Evolutionary conservation across 2,329 filamentous ascomycete species (phyloP).

Genomic region (Calonectria leucothoes): DNA sequence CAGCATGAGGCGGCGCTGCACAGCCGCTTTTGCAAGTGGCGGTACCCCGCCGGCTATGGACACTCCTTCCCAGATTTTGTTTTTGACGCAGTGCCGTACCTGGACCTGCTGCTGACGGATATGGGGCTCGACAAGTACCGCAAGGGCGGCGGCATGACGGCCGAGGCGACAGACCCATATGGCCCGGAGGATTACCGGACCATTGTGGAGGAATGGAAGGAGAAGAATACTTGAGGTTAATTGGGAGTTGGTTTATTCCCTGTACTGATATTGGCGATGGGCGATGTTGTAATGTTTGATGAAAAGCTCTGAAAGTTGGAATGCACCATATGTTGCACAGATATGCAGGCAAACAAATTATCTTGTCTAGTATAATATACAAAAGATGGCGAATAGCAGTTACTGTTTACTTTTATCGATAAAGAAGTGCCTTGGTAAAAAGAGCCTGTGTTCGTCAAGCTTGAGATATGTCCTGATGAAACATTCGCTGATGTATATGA

Average conservation of each 20-base stretch:
- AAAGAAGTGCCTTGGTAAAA: not conserved
- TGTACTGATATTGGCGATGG: not conserved
- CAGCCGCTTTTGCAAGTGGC: conserved; percentile 76
- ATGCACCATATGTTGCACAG: too few relatives aligned
- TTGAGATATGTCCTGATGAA: not conserved
- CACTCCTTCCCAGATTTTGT: conserved; percentile 75
- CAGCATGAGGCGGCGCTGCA: conserved; percentile 70
- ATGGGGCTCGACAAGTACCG: conserved; percentile 68
- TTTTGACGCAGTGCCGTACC: conserved; percentile 80
- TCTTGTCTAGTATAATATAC: not conserved
- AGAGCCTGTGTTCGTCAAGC: not conserved
- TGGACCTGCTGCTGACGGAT: conserved; percentile 76
- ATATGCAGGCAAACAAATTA: not conserved
- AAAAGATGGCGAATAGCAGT: not conserved
- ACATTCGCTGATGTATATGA: not conserved
- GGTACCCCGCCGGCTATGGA: conserved; percentile 76
- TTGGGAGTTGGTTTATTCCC: not conserved
- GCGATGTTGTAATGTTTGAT: not conserved
- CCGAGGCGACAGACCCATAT: conserved; percentile 68
- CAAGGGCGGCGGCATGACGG: conserved; percentile 64
- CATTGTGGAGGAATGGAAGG: conserved; percentile 64
- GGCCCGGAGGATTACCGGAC: conserved; percentile 68
- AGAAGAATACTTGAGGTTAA: conserved; percentile 22
- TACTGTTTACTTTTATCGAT: not conserved
- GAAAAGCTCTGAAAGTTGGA: not conserved